Base-by-base conservation (phyloP, 192 early-diverging fungal genomes). In the Podila horticola region DNA sequence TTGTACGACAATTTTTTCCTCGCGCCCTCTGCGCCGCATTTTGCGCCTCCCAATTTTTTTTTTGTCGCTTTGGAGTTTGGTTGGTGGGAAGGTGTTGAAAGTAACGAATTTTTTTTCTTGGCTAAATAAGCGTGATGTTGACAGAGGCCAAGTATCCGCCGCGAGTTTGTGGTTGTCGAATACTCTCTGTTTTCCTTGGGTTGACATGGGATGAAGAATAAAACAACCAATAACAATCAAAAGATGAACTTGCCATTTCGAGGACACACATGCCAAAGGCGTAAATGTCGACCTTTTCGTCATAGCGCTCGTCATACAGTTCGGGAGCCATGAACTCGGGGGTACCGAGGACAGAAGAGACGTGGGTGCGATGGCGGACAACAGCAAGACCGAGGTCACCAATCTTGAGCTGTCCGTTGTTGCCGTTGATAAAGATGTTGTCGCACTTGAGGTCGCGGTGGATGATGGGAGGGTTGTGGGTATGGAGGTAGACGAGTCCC, bases 271-370 rank as follows among this genome's bases (percentile, higher is more conserved):
- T 92, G 60, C 95, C 95, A 86, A 95, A 96, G 38, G 95, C 93
- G 82, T 95, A 96, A 62, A 96, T 93, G 59, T 96, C 95, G 34
- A 95, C 95, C 71, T 92, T 93, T 84, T 96, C 95, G 66, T 90
- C 90, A 81, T 96, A 96, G 26, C 91, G 86, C 72, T 96, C 95
- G 67, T 96, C 94, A 66, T 96, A 96, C 77, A 96, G 87, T 65
- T 96, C 95, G 4, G 95, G 95, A 0, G 95, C 95, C 94, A 96
- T 96, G 79, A 96, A 96, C 79, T 96, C 93, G 34, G 93, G 94
- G 0, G 92, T 93, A 31, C 91, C 93, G 26, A 94, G 84, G 48
- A 93, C 92, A n/a, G 90, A 91, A 5, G 90, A 91, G 28, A 89
- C 85, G 75, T 93, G 92, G 48, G 92, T 90, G 22, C 77, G 58